Percentiles rank a stretch among this genome's conserved stretches.
Conservation (phyloP, 192 early-diverging fungal species). For the Backusella mclennaniae region DNA sequence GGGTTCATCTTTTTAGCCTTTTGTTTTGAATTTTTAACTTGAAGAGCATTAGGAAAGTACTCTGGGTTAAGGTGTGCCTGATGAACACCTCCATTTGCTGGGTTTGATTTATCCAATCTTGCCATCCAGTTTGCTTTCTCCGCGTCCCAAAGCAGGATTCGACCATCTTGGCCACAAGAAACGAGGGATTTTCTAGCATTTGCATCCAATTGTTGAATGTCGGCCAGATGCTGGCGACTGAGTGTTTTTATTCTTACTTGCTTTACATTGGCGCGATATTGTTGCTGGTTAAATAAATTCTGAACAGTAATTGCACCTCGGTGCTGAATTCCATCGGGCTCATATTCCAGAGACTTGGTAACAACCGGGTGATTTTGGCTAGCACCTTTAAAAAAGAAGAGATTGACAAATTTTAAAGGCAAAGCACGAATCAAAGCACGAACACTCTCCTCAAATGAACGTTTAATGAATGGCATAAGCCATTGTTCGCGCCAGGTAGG, state of each 20-base stretch:
- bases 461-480: constrained; percentile 16
- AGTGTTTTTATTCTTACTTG: constrained; percentile 26
- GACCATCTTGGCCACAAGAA: constrained; percentile 32
- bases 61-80: background rate
- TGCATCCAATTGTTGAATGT: constrained; percentile 23
- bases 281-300: constrained; percentile 14
- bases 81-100: background rate
- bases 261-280: constrained; percentile 12
- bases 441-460: background rate
- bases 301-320: constrained; percentile 28
- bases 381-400: constrained; percentile 3
- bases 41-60: background rate
- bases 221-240: constrained; percentile 24
- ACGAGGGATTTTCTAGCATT: constrained; percentile 27
- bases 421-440: background rate
- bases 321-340: constrained; percentile 19
- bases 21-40: background rate
- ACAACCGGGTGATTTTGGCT: background rate
- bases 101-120: constrained; percentile 23
- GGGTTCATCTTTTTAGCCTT: background rate
- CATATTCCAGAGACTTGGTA: constrained; percentile 21
- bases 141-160: constrained; percentile 32
- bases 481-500: constrained; percentile 26
- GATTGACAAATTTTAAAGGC: background rate
- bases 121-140: constrained; percentile 31